Base-by-base conservation (phyloP, 164 flowering plant species). In the Santalum album region DNA sequence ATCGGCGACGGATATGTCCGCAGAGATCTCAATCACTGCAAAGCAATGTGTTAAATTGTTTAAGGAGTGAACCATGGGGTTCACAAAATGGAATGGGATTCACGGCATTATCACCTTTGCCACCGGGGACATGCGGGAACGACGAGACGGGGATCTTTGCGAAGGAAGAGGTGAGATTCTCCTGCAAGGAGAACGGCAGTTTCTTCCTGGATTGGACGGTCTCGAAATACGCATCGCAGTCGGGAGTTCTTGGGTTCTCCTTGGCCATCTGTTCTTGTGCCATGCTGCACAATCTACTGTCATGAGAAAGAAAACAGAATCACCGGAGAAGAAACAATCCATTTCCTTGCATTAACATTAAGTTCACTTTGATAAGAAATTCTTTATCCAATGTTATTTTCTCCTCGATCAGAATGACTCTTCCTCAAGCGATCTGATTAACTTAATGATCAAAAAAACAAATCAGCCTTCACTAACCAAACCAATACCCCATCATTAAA, bases 11-110 rank as follows among this genome's bases (percentile, higher is more conserved):
- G 80, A 38, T 21, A 86, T 70, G 56, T 92, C 85, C 24, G 91
- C 95, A 48, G n/a, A 63, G 64, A 92, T 84, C 65, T 88, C 98
- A 51, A 92, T 82, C 44, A 92, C 98, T 88, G 57, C 63, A 66
- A 9, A 29, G 4, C 4, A 29, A n/a, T n/a, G n/a, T 14, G 22
- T 32, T 54, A 10, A 21, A 48, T 18, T 21, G 16, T 27, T 38
- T 12, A 38, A 38, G 16, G 22, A 51, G 36, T 19, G 1, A 3
- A 24, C 18, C 32, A 9, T 42, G 6, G 10, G 21, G 9, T 25
- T 19, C 24, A 27, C 45, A 7, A 49, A 16, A 60, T 36, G 20
- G 53, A 17, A 12, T 14, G 34, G 36, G 17, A 16, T 27, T 45
- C 12, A 12, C 4, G 18, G 14, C 10, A 56, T n/a, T n/a, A n/a